Evolutionary conservation across 139 green algal species (phyloP), one percentile per base, ranked within the genome.

Genomic region (Picochlorum sp.): DNA sequence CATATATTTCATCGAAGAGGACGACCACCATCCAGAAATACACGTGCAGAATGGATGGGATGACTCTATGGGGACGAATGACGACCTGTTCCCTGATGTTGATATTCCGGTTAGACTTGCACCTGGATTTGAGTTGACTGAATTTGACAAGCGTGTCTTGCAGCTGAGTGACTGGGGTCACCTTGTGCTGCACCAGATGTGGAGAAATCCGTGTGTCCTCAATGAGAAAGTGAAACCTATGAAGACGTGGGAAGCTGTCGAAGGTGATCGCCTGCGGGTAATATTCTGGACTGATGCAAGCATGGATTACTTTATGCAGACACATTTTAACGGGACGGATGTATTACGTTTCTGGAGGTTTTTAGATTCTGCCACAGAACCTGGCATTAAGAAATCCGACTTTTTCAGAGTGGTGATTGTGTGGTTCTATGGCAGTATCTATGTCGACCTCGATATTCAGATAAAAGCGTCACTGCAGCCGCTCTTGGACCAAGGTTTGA

Each of bases 21-120:
- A 54, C 2, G 47, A 54, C 0, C 11, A 20, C 7, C n/a, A 54
- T 54, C 18, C 16, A 54, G n/a, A 54, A 54, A 54, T 54, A 26
- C 47, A 54, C n/a, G 47, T 54, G 16, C 47, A 54, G n/a, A 20
- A 21, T 54, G 47, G 47, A 26, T 54, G 47, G 47, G 47, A 54
- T 21, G n/a, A 54, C 6, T 54, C 47, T 26, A 26, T 54, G 47
- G 47, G n/a, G 13, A 54, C 47, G 47, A 21, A 54, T 18, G 47
- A 54, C 47, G 6, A 54, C 6, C 11, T 54, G 47, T 24, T 54
- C n/a, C 47, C 47, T 10, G n/a, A 54, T 26, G 47, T 54, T 54
- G 47, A 54, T 21, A 54, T 21, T 21, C 16, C 18, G 4, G 47
- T 54, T 3, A 21, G 15, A 21, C 16, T 54, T 20, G n/a, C 18